A percentile compares a stretch with the other conserved stretches of the same genome.
These are phyloP conservation scores for Besnoitia besnoiti DNA, from an alignment of 169 alveolate species.

Conservation along the genomic window DNA sequence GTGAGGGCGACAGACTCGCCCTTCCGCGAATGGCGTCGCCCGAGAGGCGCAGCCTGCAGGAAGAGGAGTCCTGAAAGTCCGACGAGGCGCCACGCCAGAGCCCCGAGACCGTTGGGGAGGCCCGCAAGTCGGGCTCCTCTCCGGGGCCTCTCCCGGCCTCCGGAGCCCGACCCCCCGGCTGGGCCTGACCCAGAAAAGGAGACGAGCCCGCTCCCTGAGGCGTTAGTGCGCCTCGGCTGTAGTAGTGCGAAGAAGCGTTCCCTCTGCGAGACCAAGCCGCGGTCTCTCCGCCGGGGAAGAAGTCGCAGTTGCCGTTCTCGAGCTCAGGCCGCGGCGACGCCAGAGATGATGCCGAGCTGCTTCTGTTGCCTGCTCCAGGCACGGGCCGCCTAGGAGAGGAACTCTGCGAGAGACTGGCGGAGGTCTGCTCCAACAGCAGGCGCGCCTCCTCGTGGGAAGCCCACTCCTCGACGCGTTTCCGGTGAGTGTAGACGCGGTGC, in stretches of 20 bases:
- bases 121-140: no score
- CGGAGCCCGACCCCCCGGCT: no score
- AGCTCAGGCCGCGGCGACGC: neutral
- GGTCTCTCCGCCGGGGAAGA: neutral
- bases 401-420: neutral
- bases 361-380: neutral
- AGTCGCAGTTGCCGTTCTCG: neutral
- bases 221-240: no score
- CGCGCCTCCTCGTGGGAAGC: constrained; percentile 30
- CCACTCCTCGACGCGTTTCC: constrained; percentile 21
- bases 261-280: neutral
- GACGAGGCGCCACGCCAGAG: no score
- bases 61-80: neutral
- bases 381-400: neutral
- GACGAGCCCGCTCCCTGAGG: no score
- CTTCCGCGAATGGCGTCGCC: neutral
- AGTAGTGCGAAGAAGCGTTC: neutral
- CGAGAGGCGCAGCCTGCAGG: neutral
- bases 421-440: neutral
- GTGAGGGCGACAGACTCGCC: neutral
- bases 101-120: no score
- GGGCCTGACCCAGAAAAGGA: no score
- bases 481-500: neutral
- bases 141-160: no score
- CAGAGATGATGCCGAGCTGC: neutral